Conservation (phyloP, 2,329 filamentous ascomycete species). For the Didymella segeticola region DNA sequence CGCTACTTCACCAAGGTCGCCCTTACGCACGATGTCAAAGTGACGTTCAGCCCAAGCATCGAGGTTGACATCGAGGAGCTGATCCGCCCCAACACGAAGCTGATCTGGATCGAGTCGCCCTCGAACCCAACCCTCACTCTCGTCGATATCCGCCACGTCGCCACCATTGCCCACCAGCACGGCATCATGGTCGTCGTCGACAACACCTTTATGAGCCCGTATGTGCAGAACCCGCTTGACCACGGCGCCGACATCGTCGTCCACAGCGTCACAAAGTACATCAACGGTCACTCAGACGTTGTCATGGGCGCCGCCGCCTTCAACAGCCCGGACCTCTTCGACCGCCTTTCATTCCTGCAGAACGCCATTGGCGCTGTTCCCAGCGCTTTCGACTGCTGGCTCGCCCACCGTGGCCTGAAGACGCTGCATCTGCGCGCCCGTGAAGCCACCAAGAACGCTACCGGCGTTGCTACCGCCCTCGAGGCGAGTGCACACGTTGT, state of each 20-base stretch:
- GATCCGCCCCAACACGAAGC: slow-evolving; percentile 86
- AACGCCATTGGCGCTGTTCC: slow-evolving; percentile 97
- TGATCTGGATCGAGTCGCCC: slow-evolving; percentile 96
- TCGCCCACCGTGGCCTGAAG: slow-evolving; percentile 95
- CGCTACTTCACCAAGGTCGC: slow-evolving; percentile 99
- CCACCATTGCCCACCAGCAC: slow-evolving; percentile 80
- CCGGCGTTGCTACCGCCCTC: slow-evolving; percentile 75
- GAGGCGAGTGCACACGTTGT: slow-evolving; percentile 82
- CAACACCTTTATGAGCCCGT: slow-evolving; percentile 97
- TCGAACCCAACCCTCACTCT: slow-evolving; percentile 93
- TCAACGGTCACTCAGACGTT: slow-evolving; percentile 95
- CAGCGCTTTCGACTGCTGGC: slow-evolving; percentile 95
- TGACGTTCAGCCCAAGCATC: slow-evolving; percentile 93
- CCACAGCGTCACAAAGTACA: slow-evolving; percentile 98
- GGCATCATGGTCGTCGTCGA: slow-evolving; percentile 97
- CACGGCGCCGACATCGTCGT: slow-evolving; percentile 96
- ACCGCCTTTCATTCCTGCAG: slow-evolving; percentile 86
- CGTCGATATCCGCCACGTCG: slow-evolving; percentile 89
- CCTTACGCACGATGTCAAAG: slow-evolving; percentile 88
- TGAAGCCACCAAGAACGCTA: slow-evolving; percentile 83
- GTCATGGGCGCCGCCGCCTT: slow-evolving; percentile 97
- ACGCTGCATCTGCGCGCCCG: slow-evolving; percentile 91
- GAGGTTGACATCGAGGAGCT: slow-evolving; percentile 85
- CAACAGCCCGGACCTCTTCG: slow-evolving; percentile 81
- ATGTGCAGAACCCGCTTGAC: slow-evolving; percentile 94